phyloP scores from a whole-genome alignment of 2,329 filamentous ascomycete genomes.

The Fusarium napiforme region DNA sequence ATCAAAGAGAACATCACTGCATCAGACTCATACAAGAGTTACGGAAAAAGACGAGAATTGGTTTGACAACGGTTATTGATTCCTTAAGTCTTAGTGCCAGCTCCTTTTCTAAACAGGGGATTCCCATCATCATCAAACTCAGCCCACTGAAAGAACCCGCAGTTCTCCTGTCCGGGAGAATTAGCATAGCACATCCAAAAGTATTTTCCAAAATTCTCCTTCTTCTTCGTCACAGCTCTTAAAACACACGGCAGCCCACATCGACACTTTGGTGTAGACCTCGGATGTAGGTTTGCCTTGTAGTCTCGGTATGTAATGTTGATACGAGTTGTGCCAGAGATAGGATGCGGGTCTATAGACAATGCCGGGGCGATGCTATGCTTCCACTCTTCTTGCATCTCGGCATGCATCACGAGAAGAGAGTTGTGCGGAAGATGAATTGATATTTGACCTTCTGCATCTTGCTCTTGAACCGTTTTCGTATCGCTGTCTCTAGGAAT shows the following conservation, averaged over 20 bases:
- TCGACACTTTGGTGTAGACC: constrained; percentile 78
- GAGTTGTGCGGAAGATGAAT: constrained; percentile 97
- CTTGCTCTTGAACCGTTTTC: constrained; percentile 58
- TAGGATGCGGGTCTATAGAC: constrained; percentile 84
- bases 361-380: constrained; percentile 81
- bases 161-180: constrained; percentile 74
- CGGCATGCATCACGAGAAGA: constrained; percentile 93
- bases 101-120: constrained; percentile 56
- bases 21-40: neutral
- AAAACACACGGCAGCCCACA: constrained; percentile 77
- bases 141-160: constrained; percentile 86
- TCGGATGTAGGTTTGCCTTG: constrained; percentile 79
- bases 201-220: constrained; percentile 80
- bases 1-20: neutral
- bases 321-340: constrained; percentile 83
- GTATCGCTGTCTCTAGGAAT: constrained; percentile 67
- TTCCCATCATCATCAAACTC: constrained; percentile 88
- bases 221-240: constrained; percentile 82
- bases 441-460: constrained; percentile 85
- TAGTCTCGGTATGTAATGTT: constrained; percentile 96
- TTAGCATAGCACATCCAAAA: constrained; percentile 95
- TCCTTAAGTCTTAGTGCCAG: neutral
- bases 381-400: constrained; percentile 98
- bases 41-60: neutral
- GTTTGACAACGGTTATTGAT: neutral